These are phyloP conservation scores for Amesomyces nigricolor DNA, from an alignment of 2,329 filamentous ascomycete genomes.

Conservation along the genomic window DNA sequence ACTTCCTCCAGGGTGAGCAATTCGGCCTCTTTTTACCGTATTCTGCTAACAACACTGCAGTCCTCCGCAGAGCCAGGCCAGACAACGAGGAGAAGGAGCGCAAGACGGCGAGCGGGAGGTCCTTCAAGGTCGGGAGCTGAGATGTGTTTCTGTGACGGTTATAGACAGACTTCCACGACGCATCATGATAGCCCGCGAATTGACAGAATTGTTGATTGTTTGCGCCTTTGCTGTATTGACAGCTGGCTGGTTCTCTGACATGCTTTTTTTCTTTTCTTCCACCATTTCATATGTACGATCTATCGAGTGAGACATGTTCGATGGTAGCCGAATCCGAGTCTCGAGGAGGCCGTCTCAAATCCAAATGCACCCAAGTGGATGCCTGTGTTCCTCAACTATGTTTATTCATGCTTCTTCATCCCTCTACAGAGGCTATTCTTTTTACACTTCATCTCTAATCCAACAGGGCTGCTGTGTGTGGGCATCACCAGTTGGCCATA, in stretches of 20 bases:
- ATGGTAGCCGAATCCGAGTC: too few species aligned
- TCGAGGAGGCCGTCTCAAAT: too few species aligned
- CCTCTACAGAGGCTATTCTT: conserved; percentile 11
- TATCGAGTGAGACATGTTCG: too few species aligned
- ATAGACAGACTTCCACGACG: background rate
- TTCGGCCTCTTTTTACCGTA: background rate
- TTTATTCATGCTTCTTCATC: conserved; percentile 5
- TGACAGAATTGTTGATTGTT: conserved; percentile 31
- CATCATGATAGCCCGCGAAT: conserved; percentile 7
- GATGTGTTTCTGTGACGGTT: background rate
- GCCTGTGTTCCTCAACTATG: too few species aligned
- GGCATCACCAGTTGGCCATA: too few species aligned
- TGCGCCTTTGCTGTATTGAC: background rate
- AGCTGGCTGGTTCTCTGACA: too few species aligned
- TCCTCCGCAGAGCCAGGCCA: conserved; percentile 90
- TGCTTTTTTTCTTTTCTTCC: too few species aligned
- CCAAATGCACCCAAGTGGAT: too few species aligned
- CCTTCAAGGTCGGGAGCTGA: conserved; percentile 56
- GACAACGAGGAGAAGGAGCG: conserved; percentile 96
- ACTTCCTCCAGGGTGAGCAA: conserved; percentile 85
- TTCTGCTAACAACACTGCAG: conserved; percentile 39
- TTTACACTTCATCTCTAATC: conserved; percentile 3
- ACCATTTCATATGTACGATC: too few species aligned
- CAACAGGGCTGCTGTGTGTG: background rate
- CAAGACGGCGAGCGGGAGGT: conserved; percentile 94